These are phyloP conservation scores for Toxicodendron radicans DNA, from an alignment of 345 rosid species.

Conservation along the genomic window DNA sequence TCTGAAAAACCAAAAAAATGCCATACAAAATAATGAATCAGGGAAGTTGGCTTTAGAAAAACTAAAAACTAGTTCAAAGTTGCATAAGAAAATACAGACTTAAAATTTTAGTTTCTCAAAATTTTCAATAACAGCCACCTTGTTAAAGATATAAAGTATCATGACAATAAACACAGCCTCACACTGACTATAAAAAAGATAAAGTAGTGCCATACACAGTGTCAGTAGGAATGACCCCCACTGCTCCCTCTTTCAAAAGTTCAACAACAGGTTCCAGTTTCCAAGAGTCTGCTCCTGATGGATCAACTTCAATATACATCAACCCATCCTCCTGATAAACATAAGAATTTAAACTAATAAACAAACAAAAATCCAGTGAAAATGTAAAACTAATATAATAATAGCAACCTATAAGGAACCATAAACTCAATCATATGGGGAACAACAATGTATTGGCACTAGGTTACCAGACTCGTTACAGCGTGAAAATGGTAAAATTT, in stretches of 20 bases:
- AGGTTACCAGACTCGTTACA: not conserved
- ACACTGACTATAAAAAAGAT: not conserved
- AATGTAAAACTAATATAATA: not conserved
- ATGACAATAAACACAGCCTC: not conserved
- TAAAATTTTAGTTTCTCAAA: not conserved
- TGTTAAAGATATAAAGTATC: not conserved
- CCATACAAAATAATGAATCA: not conserved
- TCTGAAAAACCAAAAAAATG: not conserved
- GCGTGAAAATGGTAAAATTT: not conserved
- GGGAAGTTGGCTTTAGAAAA: not conserved
- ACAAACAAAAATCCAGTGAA: not conserved
- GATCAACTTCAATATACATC: conserved; percentile 69
- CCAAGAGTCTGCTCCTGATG: conserved; percentile 72
- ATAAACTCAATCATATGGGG: not conserved
- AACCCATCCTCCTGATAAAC: conserved; percentile 53
- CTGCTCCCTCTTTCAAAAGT: conserved; percentile 83
- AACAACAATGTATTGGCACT: not conserved
- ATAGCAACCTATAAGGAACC: not conserved
- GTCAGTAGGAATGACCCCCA: conserved; percentile 93
- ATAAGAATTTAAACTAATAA: no score
- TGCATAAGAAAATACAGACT: not conserved
- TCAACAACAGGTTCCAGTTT: conserved; percentile 62
- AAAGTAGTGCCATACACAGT: conserved; percentile 48
- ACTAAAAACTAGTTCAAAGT: not conserved
- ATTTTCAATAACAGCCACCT: not conserved